Conservation (phyloP, 768 basidiomycete species). For the Russula sp. region DNA sequence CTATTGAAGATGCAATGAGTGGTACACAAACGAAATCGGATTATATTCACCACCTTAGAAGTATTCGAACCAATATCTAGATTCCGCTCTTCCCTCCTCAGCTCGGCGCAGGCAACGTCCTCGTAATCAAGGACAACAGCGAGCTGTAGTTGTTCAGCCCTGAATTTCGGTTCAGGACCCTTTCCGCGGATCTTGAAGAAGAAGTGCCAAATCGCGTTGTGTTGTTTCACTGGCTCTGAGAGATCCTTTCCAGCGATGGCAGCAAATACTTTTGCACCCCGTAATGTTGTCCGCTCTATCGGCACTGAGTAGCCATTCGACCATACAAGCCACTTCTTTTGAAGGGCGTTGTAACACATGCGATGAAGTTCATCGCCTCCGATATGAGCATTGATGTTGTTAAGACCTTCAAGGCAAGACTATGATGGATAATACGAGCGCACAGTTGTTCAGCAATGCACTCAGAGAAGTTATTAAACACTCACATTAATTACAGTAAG, state of each 20-base stretch:
- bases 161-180: background rate
- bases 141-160: no score
- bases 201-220: background rate
- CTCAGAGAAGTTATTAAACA: no score
- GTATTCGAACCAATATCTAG: background rate
- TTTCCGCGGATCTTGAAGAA: background rate
- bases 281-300: background rate
- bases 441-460: background rate
- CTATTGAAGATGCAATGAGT: no score
- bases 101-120: background rate
- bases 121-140: no score
- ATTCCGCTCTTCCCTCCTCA: background rate
- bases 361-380: no score
- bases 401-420: background rate
- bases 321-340: background rate
- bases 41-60: background rate
- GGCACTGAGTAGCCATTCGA: background rate
- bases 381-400: no score
- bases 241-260: background rate
- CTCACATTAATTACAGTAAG: background rate
- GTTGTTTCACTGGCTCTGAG: no score
- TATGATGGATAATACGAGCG: background rate
- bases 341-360: background rate
- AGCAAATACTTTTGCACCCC: background rate
- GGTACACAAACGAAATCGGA: background rate